These are phyloP conservation scores for Serendipita sp. DNA, from an alignment of 768 basidiomycete genomes.

Conservation along the genomic window DNA sequence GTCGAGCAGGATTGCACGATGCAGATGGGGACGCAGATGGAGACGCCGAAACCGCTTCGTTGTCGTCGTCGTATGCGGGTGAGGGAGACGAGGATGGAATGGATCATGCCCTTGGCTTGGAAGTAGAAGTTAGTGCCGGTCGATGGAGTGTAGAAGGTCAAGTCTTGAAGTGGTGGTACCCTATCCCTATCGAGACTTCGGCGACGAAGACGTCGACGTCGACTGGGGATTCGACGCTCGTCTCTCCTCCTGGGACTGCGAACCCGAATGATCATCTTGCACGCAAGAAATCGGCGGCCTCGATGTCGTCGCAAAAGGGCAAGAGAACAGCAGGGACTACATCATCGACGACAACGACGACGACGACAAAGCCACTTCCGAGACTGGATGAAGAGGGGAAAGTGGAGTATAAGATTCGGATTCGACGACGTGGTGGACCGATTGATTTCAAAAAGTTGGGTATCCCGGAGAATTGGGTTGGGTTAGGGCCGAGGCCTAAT, in stretches of 20 bases:
- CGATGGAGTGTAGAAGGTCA: conserved; percentile 32
- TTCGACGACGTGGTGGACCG: not conserved
- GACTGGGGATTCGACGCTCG: too few species aligned
- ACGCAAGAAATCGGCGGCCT: not conserved
- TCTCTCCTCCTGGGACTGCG: not conserved
- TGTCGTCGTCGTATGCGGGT: not conserved
- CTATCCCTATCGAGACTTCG: conserved; percentile 15
- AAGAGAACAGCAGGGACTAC: not conserved
- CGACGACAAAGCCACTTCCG: not conserved
- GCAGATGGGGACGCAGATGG: not conserved
- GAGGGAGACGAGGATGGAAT: not conserved
- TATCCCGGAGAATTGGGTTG: conserved; percentile 1
- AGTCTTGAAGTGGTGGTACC: conserved; percentile 35
- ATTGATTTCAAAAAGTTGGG: not conserved
- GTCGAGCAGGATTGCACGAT: not conserved
- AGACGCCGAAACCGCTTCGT: not conserved
- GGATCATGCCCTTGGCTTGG: conserved; percentile 21
- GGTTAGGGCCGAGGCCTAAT: not conserved
- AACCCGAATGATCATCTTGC: not conserved
- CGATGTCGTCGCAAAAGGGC: not conserved
- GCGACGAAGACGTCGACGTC: conserved; percentile 2
- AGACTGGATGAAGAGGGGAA: not conserved
- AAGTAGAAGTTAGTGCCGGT: conserved; percentile 32
- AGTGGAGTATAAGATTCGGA: conserved; percentile 2
- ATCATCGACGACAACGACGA: not conserved